A percentile compares a stretch with the other conserved stretches of the same genome.
phyloP scores from a whole-genome alignment of 345 rosid species.

The Odontarrhena argentea region DNA sequence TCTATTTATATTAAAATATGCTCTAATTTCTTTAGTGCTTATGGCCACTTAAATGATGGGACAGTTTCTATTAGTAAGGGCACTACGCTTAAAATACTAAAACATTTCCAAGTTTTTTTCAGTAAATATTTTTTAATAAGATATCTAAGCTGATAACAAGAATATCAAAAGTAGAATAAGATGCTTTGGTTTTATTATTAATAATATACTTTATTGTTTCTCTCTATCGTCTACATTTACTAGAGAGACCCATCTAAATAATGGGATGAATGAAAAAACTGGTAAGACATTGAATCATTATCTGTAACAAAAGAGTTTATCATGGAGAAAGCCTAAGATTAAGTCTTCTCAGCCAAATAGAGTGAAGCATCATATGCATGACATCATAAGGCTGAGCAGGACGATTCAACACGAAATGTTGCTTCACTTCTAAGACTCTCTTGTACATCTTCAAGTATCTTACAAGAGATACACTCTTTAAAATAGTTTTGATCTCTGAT shows the following conservation, averaged over 20 bases:
- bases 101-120: no score
- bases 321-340: slow-evolving; percentile 46
- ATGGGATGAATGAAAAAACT: slow-evolving; percentile 21
- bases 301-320: neutral
- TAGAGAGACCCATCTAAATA: neutral
- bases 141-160: no score
- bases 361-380: slow-evolving; percentile 67
- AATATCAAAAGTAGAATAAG: no score
- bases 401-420: slow-evolving; percentile 61
- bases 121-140: no score
- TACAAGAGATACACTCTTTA: slow-evolving; percentile 44
- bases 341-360: slow-evolving; percentile 68
- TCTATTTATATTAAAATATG: no score
- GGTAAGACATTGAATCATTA: neutral
- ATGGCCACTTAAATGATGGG: no score
- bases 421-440: slow-evolving; percentile 45
- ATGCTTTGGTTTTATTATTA: no score
- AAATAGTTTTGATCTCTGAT: slow-evolving; percentile 49
- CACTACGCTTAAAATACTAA: no score
- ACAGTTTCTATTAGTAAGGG: no score
- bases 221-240: neutral
- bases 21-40: no score
- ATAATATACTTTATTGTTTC: no score
- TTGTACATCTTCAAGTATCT: slow-evolving; percentile 53
- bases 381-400: slow-evolving; percentile 62